These are phyloP conservation scores for Tuctoria greenei DNA, from an alignment of 176 grass and related monocot genomes.

Conservation along the genomic window DNA sequence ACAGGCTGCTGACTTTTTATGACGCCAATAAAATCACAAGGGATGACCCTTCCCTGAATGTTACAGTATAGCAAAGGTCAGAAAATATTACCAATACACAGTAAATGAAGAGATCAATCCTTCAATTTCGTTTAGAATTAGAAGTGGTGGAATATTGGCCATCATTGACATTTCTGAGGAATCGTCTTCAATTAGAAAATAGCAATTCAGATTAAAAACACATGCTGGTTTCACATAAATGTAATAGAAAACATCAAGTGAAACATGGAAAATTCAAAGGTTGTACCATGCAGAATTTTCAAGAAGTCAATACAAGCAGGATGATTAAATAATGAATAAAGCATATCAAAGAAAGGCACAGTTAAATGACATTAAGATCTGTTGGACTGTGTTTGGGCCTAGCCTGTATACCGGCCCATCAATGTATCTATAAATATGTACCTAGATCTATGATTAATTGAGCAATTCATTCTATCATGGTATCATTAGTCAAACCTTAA, in stretches of 20 bases:
- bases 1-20: slow-evolving; percentile 91
- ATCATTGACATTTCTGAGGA: neutral
- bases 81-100: slow-evolving; percentile 16
- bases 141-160: neutral
- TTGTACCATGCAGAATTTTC: neutral
- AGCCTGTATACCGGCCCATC: no score
- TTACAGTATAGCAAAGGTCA: slow-evolving; percentile 25
- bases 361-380: slow-evolving; percentile 15
- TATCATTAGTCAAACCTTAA: no score
- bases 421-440: no score
- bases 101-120: neutral
- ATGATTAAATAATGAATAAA: neutral
- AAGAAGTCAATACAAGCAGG: slow-evolving; percentile 4
- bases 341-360: neutral
- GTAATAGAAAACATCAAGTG: neutral
- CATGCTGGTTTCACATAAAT: neutral
- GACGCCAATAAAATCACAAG: slow-evolving; percentile 91
- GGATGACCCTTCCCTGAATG: slow-evolving; percentile 90
- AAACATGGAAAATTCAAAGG: slow-evolving; percentile 8
- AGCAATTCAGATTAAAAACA: neutral
- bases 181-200: neutral
- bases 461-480: no score
- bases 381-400: no score
- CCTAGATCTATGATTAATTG: no score
- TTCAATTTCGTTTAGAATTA: neutral